These are phyloP conservation scores for Penicillium bovifimosum DNA, from an alignment of 495 filamentous ascomycete species.

Conservation along the genomic window DNA sequence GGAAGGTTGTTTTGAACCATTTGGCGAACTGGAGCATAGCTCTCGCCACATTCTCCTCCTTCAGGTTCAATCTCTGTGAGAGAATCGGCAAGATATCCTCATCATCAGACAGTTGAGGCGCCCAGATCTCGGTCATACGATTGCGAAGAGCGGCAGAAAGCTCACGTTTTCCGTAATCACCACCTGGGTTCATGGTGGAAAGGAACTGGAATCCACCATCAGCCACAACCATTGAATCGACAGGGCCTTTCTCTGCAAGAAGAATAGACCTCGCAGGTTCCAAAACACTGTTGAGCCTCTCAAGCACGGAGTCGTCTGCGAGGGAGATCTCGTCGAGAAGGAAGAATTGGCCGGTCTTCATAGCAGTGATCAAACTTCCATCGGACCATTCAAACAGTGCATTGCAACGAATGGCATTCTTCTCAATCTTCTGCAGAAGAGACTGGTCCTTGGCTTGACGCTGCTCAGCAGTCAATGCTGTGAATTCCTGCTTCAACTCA, in stretches of 20 bases:
- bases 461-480: slow-evolving; percentile 25
- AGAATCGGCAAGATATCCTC: slow-evolving; percentile 88
- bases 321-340: slow-evolving; percentile 96
- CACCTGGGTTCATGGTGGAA: slow-evolving; percentile 98
- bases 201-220: slow-evolving; percentile 88
- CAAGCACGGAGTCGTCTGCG: slow-evolving; percentile 94
- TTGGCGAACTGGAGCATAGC: slow-evolving; percentile 80
- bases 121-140: slow-evolving; percentile 98
- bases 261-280: slow-evolving; percentile 81
- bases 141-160: slow-evolving; percentile 93
- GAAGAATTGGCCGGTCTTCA: slow-evolving; percentile 86
- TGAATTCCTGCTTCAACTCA: slow-evolving; percentile 47
- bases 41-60: slow-evolving; percentile 34
- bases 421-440: slow-evolving; percentile 52
- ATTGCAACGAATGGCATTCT: slow-evolving; percentile 57
- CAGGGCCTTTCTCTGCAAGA: slow-evolving; percentile 86
- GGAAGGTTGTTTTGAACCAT: slow-evolving; percentile 82
- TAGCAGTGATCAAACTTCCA: slow-evolving; percentile 88
- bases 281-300: slow-evolving; percentile 95
- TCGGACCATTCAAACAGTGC: slow-evolving; percentile 96
- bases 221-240: slow-evolving; percentile 71
- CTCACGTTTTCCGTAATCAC: slow-evolving; percentile 96
- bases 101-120: slow-evolving; percentile 69
- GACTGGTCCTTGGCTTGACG: slow-evolving; percentile 41
- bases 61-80: slow-evolving; percentile 61